Base-by-base conservation (phyloP, 2,329 filamentous ascomycete genomes). In the Exophiala xenobiotica region DNA sequence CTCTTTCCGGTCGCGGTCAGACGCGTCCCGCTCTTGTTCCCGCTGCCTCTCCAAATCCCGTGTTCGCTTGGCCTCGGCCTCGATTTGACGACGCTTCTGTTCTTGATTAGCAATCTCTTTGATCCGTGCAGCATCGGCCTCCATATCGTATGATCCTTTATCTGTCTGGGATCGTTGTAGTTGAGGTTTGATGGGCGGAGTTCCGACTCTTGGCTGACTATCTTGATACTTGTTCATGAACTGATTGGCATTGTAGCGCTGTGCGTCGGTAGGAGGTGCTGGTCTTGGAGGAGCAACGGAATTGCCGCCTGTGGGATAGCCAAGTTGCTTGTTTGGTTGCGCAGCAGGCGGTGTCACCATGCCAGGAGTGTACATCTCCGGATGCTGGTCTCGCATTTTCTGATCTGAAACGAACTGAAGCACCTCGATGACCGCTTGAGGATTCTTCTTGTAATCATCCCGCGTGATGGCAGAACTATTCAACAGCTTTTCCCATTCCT, bases 391-490 rank as follows among this genome's bases (percentile, higher is more conserved):
- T 46, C 81, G 78, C 69, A 82, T 83, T 59, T 82, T 81, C 41
- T 85, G 83, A 66, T 86, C 82, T 2, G 81, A 84, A 67, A 86
- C 86, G 64, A 87, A 87, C 58, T 85, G 81, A 19, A 87, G 70
- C 9, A 85, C 83, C 66, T 87, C 83, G 44, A 84, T 77, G 20
- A 76, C 81, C 53, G 83, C 90, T 74, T 92, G 87, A 4, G 93
- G 93, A 65, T 99, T 96, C 66, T 93, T 91, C 72, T 95, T 90
- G 71, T 97, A 97, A 68, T 99, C 93, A 65, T 99, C 93, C 72
- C 96, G 96, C 53, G 93, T 97, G 65, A 99, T 93, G 52, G 93
- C 93, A 2, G 93, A 97, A 6, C 90, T 91, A 65, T 93, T 97
- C 61, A 99, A 79, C 45, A 99, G 79, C 71, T 95, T 95, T 66